Base-by-base conservation (phyloP, 257 asterid genomes). In the Henckelia pumila region DNA sequence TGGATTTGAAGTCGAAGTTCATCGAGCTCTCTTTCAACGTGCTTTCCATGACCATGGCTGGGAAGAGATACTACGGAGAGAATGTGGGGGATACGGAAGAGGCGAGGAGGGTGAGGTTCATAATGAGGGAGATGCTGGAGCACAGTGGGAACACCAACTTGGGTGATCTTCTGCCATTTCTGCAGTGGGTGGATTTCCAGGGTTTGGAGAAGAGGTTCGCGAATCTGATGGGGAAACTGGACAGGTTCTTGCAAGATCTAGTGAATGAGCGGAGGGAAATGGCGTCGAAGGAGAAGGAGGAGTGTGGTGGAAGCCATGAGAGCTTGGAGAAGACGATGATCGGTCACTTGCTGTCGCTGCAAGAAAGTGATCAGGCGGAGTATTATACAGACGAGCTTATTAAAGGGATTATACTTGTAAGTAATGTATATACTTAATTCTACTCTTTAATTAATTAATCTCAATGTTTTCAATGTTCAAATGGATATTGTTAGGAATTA, bases 31-130 rank as follows among this genome's bases (percentile, higher is more conserved):
- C 75, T 10, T 77, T 80, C 53, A 77, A 80, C n/a, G 70, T 72
- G 6, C 73, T 81, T 3, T 72, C 81, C 0, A 78, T 75, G 81
- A 69, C 71, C 1, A 59, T 78, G 2, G 83, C 83, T 10, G 83
- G 78, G 49, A 78, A 78, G 47, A 73, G 77, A 50, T 80, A 74
- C 21, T 80, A 71, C 6, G 85, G 85, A 0, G 80, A 74, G 61
- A 77, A 68, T 0, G 77, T 71, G 8, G 74, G 0, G 8, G 80
- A 73, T n/a, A 73, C 52, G 0, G 76, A 66, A 68, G 81, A 76
- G 64, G 84, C 84, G n/a, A 69, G 67, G 23, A 73, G 66, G 56
- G 71, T 75, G 6, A 70, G 78, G 53, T 61, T 73, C 10, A 40
- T 76, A 8, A 76, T 76, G 33, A 70, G 76, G 71, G 81, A 70